phyloP scores from a whole-genome alignment of 2,329 filamentous ascomycete species.

The Aspergillus sp. region DNA sequence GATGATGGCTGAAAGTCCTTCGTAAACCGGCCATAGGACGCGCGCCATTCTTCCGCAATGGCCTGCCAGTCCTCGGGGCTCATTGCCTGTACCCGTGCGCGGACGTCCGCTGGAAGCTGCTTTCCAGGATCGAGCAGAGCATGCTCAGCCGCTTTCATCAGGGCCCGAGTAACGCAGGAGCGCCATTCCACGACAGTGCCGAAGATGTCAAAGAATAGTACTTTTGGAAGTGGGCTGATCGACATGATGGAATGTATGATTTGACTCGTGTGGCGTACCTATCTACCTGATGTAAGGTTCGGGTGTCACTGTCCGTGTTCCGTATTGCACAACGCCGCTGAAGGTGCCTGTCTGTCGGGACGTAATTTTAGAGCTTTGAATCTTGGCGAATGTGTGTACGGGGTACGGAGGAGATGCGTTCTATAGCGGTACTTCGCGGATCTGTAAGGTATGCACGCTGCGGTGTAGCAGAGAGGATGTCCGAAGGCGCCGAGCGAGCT shows the following conservation, averaged over 20 bases:
- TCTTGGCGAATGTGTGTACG: neutral
- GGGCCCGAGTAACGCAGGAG: slow-evolving; percentile 61
- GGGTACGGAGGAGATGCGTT: neutral
- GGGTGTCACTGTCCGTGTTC: neutral
- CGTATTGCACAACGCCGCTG: neutral
- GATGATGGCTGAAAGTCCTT: slow-evolving; percentile 38
- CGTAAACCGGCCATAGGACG: slow-evolving; percentile 65
- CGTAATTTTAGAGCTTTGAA: neutral
- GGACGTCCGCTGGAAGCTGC: slow-evolving; percentile 51
- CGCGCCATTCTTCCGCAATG: slow-evolving; percentile 72
- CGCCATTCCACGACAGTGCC: slow-evolving; percentile 78
- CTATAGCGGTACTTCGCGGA: too few species aligned
- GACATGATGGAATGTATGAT: slow-evolving; percentile 21
- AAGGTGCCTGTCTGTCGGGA: neutral
- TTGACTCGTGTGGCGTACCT: neutral
- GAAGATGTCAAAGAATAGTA: slow-evolving; percentile 40
- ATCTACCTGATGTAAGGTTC: neutral
- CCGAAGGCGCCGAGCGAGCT: neutral
- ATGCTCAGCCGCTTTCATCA: slow-evolving; percentile 54
- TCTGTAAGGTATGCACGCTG: neutral
- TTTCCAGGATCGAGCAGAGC: slow-evolving; percentile 51
- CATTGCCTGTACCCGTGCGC: slow-evolving; percentile 53
- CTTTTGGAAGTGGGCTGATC: slow-evolving; percentile 22
- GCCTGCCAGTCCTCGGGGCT: slow-evolving; percentile 60
- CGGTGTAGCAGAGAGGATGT: neutral